These are phyloP conservation scores for Candida xyloterini DNA, from an alignment of 805 yeast genomes.

Conservation along the genomic window DNA sequence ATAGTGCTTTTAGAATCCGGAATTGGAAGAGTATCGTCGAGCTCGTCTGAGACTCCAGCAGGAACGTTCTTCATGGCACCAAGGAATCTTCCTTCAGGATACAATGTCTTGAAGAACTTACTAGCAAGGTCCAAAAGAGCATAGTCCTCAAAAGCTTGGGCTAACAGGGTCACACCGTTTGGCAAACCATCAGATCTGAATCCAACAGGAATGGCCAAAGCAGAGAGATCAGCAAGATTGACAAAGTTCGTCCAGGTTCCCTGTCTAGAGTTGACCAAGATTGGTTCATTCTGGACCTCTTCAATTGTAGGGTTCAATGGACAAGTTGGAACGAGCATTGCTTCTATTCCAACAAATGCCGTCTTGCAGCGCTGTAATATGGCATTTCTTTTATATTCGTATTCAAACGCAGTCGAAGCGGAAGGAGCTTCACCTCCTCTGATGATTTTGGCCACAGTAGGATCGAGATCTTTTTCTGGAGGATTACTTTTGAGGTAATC, in stretches of 20 bases:
- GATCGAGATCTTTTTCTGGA: conserved; percentile 70
- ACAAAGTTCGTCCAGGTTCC: conserved; percentile 99
- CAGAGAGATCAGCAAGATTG: conserved; percentile 89
- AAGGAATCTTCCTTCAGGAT: conserved; percentile 48
- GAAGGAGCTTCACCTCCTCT: conserved; percentile 71
- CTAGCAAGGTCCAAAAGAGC: conserved; percentile 84
- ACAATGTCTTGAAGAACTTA: conserved; percentile 53
- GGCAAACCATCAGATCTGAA: conserved; percentile 87
- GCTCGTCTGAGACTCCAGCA: conserved; percentile 41
- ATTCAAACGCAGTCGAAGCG: conserved; percentile 82
- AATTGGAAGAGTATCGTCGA: conserved; percentile 44
- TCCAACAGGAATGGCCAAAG: conserved; percentile 88
- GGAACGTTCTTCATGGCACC: conserved; percentile 40
- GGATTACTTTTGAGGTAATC: conserved; percentile 71
- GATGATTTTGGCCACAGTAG: conserved; percentile 76
- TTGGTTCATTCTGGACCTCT: conserved; percentile 73
- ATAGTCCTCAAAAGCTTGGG: conserved; percentile 79
- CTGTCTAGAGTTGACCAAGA: conserved; percentile 79
- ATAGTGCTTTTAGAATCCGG: conserved; percentile 43
- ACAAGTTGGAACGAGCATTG: conserved; percentile 86
- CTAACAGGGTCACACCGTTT: conserved; percentile 82
- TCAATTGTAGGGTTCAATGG: conserved; percentile 86
- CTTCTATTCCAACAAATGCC: conserved; percentile 62
- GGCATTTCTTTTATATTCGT: conserved; percentile 82
- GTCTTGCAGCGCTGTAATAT: conserved; percentile 63